Base-by-base conservation (phyloP, 2,329 filamentous ascomycete species). In the Tolypocladium album region DNA sequence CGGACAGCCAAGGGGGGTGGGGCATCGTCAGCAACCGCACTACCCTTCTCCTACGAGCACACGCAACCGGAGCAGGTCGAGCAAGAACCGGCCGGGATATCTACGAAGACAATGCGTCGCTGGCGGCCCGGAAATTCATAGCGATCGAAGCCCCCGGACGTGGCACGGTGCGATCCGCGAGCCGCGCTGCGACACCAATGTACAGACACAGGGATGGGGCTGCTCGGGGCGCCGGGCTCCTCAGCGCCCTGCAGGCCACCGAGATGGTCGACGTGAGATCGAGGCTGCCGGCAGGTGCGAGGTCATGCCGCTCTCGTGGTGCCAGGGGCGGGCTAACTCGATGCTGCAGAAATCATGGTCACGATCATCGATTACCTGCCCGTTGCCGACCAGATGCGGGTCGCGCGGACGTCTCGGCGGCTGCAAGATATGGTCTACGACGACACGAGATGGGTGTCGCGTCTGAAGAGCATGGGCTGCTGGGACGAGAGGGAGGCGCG, bases 401-500 rank as follows among this genome's bases (percentile, higher is more conserved):
- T 91, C 70, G 93, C 94, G 53, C 87, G 88, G 64, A 87, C 89
- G 31, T 96, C 91, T 61, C 88, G 85, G 70, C 89, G 90, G 62
- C 85, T 97, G 82, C 88, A 89, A 70, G 94, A 99, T 75, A 99
- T 99, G 92, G 92, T 97, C 3, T 99, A 97, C 75, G 94, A 99
- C 72, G 94, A 99, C 73, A 90, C 92, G 57, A 84, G 93, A 77
- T 99, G 94, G 94, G 89, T 97, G 45, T 86, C 90, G 64, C 84
- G 90, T 64, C 75, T 99, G 59, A 89, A 89, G 71, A 86, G 82
- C 61, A 96, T 99, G 86, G 90, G 88, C 2, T 88, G 89, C 65
- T 99, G 94, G 94, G 88, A 96, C 69, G 94, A 99, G 71, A 74
- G 78, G 4, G 93, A 96, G 71, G 94, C 94, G 5, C 83, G 92